phyloP scores from a whole-genome alignment of 352 stramenopile genomes.

The Phytophthora pseudosyringae region DNA sequence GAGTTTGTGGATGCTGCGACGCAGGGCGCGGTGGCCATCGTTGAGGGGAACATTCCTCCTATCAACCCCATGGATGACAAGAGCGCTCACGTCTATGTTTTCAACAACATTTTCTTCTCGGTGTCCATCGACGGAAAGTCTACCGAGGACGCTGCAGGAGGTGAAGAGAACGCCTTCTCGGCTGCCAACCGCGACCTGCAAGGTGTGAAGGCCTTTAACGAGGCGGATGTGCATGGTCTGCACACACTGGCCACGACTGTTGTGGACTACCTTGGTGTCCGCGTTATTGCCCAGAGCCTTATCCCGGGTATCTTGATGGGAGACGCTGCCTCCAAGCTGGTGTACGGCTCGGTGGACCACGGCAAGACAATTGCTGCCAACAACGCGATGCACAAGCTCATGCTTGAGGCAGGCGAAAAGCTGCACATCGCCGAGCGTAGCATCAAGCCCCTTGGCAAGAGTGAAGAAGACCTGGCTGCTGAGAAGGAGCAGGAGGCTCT shows the following conservation, averaged over 20 bases:
- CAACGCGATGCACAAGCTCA: constrained; percentile 92
- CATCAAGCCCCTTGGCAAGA: constrained; percentile 81
- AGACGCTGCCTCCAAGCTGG: constrained; percentile 94
- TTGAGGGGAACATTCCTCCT: constrained; percentile 93
- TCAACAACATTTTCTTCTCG: constrained; percentile 99
- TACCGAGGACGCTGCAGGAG: constrained; percentile 66
- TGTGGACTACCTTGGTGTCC: constrained; percentile 95
- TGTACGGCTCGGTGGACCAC: constrained; percentile 95
- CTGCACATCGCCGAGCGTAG: constrained; percentile 90
- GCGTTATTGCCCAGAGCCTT: constrained; percentile 96
- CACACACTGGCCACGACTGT: constrained; percentile 95
- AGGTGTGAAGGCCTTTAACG: constrained; percentile 92
- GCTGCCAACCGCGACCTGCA: constrained; percentile 90
- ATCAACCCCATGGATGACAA: constrained; percentile 97
- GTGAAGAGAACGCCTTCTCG: constrained; percentile 85
- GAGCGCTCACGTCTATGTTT: constrained; percentile 95
- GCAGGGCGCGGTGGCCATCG: constrained; percentile 91
- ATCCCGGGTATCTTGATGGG: constrained; percentile 96
- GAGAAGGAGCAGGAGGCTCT: constrained; percentile 46
- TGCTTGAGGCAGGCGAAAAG: constrained; percentile 82
- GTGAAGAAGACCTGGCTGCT: constrained; percentile 40
- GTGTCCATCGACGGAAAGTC: constrained; percentile 84
- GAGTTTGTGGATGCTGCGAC: constrained; percentile 96
- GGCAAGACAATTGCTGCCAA: constrained; percentile 91
- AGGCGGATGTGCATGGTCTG: constrained; percentile 89